A percentile compares a stretch with the other conserved stretches of the same genome.
Evolutionary conservation across 2,329 filamentous ascomycete genomes (phyloP).

Genomic region (Aspergillus glaucus): DNA sequence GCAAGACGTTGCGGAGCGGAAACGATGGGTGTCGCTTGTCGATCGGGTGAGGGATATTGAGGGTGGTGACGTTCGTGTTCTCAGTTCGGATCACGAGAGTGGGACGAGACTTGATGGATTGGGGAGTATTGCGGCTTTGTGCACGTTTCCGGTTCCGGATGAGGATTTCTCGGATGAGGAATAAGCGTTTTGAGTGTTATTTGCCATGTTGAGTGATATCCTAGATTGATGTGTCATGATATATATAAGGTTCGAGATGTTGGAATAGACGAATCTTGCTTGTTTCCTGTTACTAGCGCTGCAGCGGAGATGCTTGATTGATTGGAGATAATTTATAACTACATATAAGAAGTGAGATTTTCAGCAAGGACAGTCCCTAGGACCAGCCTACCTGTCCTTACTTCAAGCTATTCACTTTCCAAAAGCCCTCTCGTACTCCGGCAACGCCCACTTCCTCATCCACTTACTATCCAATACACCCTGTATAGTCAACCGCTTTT

Average conservation of each 20-base stretch:
- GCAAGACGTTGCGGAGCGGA: slow-evolving; percentile 67
- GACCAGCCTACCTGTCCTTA: too few relatives aligned
- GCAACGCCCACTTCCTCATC: slow-evolving; percentile 30
- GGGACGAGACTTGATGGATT: slow-evolving; percentile 76
- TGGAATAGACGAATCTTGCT: too few relatives aligned
- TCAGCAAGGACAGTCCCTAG: too few relatives aligned
- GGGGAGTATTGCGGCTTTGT: slow-evolving; percentile 79
- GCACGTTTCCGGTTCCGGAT: slow-evolving; percentile 82
- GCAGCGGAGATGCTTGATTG: too few relatives aligned
- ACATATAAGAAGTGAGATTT: too few relatives aligned
- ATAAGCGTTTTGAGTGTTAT: slow-evolving; percentile 10
- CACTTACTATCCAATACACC: slow-evolving; percentile 28
- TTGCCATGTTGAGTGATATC: not conserved
- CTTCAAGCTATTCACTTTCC: not conserved
- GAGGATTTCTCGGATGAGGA: slow-evolving; percentile 61
- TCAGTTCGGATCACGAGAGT: slow-evolving; percentile 92
- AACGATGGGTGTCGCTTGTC: slow-evolving; percentile 76
- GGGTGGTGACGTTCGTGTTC: slow-evolving; percentile 79
- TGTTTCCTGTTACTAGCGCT: too few relatives aligned
- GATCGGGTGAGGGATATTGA: slow-evolving; percentile 75
- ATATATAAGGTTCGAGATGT: not conserved
- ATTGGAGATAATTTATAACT: too few relatives aligned
- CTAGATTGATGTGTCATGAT: not conserved
- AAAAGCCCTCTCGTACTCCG: slow-evolving; percentile 8
- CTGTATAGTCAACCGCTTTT: slow-evolving; percentile 22